A percentile compares a stretch with the other conserved stretches of the same genome.
Conservation (phyloP, 2,329 filamentous ascomycete species). For the Biscogniauxia sp. region DNA sequence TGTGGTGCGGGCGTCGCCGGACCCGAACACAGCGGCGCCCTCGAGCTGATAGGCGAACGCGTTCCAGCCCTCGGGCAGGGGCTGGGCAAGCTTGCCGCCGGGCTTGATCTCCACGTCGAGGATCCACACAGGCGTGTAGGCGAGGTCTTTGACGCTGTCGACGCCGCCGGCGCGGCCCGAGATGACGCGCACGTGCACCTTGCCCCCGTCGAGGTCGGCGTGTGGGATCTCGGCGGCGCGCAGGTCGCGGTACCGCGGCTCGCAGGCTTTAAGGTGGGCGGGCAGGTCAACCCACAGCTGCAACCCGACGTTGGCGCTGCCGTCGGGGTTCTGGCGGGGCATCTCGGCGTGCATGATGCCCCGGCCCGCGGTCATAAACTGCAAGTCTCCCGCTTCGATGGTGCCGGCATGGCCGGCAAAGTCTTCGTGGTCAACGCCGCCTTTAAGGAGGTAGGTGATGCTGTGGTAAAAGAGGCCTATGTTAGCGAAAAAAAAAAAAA, state of each 20-base stretch:
- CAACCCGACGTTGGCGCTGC: slow-evolving; percentile 76
- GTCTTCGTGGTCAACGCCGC: slow-evolving; percentile 47
- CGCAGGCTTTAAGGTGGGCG: slow-evolving; percentile 75
- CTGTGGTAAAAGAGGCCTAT: slow-evolving; percentile 6
- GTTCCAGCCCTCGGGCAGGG: slow-evolving; percentile 79
- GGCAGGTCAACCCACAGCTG: slow-evolving; percentile 97
- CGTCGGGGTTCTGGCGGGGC: slow-evolving; percentile 76
- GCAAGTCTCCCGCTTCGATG: slow-evolving; percentile 82
- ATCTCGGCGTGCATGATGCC: slow-evolving; percentile 97
- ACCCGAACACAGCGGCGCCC: slow-evolving; percentile 65
- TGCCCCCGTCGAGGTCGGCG: slow-evolving; percentile 68
- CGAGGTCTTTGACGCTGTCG: slow-evolving; percentile 83
- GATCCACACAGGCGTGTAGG: slow-evolving; percentile 97
- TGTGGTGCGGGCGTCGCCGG: slow-evolving; percentile 46
- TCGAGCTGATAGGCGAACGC: slow-evolving; percentile 84
- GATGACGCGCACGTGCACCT: slow-evolving; percentile 84
- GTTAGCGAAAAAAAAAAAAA: background rate
- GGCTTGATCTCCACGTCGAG: slow-evolving; percentile 79
- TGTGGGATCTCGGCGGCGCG: slow-evolving; percentile 74
- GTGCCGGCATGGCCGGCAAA: slow-evolving; percentile 60
- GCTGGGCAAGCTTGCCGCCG: slow-evolving; percentile 73
- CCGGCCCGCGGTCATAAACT: slow-evolving; percentile 94
- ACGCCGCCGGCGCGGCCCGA: slow-evolving; percentile 80
- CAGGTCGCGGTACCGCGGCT: slow-evolving; percentile 89
- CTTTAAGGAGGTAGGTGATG: slow-evolving; percentile 69